Percentiles rank a stretch among this genome's conserved stretches.
These are phyloP conservation scores for Fraxinus xanthoxyloides DNA, from an alignment of 305 asterid genomes.

Conservation along the genomic window DNA sequence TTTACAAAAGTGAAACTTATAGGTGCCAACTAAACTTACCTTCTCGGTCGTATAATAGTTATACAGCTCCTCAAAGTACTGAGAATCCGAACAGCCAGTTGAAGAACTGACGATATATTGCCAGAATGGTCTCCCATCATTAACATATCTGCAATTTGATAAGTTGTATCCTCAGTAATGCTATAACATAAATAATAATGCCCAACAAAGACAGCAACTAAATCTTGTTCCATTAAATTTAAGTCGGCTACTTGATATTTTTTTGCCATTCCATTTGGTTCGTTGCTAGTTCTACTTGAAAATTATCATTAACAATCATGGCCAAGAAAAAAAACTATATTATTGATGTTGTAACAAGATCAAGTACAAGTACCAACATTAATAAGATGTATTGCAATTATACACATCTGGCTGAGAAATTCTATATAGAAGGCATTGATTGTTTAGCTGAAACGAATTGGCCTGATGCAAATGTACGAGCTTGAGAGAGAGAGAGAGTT, in stretches of 20 bases:
- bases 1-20: background rate
- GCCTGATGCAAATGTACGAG: background rate
- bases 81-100: slow-evolving; percentile 87
- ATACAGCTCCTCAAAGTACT: slow-evolving; percentile 92
- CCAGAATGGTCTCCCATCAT: slow-evolving; percentile 97
- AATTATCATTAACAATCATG: background rate
- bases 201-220: background rate
- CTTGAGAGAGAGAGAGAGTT: background rate
- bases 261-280: background rate
- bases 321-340: background rate
- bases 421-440: background rate
- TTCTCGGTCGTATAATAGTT: slow-evolving; percentile 79
- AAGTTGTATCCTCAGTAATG: background rate
- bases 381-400: background rate
- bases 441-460: background rate
- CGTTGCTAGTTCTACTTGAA: background rate
- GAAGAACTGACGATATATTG: slow-evolving; percentile 88
- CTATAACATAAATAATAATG: background rate
- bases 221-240: background rate
- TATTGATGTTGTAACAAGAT: background rate
- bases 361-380: background rate
- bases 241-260: background rate
- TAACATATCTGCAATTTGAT: slow-evolving; percentile 62
- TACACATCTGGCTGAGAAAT: background rate
- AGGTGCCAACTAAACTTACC: slow-evolving; percentile 36